These are phyloP conservation scores for Botrytis fragariae DNA, from an alignment of 2,329 filamentous ascomycete species.

Conservation along the genomic window DNA sequence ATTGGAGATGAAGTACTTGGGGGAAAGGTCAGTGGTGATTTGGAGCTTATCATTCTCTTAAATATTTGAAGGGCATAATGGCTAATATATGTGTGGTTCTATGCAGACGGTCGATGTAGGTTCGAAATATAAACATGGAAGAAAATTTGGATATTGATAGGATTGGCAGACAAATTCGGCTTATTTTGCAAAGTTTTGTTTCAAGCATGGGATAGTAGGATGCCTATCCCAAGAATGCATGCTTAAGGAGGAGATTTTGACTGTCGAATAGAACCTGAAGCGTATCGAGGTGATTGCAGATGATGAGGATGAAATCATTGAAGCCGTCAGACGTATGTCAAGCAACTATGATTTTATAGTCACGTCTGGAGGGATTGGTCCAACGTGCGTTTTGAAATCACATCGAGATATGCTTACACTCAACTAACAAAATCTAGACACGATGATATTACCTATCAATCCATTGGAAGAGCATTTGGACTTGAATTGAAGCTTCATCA, in stretches of 20 bases:
- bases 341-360: conserved; percentile 89
- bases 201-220: conserved; percentile 56
- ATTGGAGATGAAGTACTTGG: conserved; percentile 97
- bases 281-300: conserved; percentile 91
- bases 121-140: background rate
- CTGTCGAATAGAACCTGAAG: conserved; percentile 60
- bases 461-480: conserved; percentile 85
- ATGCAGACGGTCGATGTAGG: conserved; percentile 42
- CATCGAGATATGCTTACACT: background rate
- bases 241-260: conserved; percentile 55
- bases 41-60: conserved; percentile 31
- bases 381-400: conserved; percentile 57
- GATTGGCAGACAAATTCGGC: conserved; percentile 58
- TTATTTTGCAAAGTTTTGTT: conserved; percentile 64
- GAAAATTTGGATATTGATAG: conserved; percentile 26
- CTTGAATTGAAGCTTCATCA: conserved; percentile 76
- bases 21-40: conserved; percentile 67
- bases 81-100: conserved; percentile 23
- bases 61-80: conserved; percentile 31
- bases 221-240: conserved; percentile 47
- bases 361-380: conserved; percentile 92
- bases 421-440: conserved; percentile 55
- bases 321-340: conserved; percentile 82
- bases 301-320: conserved; percentile 84
- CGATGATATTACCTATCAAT: conserved; percentile 96